Conservation (phyloP, 768 basidiomycete genomes). For the Amanita polypyramis region DNA sequence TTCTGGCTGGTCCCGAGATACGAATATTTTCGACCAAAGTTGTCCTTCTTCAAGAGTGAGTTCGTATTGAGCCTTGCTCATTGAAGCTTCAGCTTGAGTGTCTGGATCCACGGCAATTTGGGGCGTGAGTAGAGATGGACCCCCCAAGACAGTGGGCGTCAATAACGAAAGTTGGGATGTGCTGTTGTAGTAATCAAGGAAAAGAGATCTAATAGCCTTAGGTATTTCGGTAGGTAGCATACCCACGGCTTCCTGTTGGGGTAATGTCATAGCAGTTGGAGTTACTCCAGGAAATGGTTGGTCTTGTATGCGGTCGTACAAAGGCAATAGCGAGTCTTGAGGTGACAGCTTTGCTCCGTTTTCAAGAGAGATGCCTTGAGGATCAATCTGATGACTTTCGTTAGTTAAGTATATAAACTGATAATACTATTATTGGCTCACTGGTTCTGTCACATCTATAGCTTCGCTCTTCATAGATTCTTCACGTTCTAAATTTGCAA, state of each 20-base stretch:
- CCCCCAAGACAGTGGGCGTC: slow-evolving; percentile 14
- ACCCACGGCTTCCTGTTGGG: slow-evolving; percentile 20
- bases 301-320: slow-evolving; percentile 6
- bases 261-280: not conserved
- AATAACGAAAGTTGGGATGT: slow-evolving; percentile 33
- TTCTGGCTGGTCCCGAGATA: slow-evolving; percentile 1
- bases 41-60: slow-evolving; percentile 50
- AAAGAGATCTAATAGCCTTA: slow-evolving; percentile 30
- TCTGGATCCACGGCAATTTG: slow-evolving; percentile 20
- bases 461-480: not conserved
- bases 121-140: slow-evolving; percentile 5
- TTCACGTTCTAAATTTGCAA: not conserved
- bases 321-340: not conserved
- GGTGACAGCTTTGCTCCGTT: not conserved
- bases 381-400: not conserved
- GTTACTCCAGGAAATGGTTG: slow-evolving; percentile 7
- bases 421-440: not conserved
- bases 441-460: not conserved
- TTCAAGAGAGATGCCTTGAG: not conserved
- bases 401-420: not conserved
- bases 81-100: slow-evolving; percentile 29
- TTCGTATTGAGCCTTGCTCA: slow-evolving; percentile 55
- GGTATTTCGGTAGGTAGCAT: slow-evolving; percentile 10
- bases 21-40: slow-evolving; percentile 42
- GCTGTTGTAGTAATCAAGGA: slow-evolving; percentile 37